Conservation (phyloP, 2,329 filamentous ascomycete genomes). For the Xylaria sp. region DNA sequence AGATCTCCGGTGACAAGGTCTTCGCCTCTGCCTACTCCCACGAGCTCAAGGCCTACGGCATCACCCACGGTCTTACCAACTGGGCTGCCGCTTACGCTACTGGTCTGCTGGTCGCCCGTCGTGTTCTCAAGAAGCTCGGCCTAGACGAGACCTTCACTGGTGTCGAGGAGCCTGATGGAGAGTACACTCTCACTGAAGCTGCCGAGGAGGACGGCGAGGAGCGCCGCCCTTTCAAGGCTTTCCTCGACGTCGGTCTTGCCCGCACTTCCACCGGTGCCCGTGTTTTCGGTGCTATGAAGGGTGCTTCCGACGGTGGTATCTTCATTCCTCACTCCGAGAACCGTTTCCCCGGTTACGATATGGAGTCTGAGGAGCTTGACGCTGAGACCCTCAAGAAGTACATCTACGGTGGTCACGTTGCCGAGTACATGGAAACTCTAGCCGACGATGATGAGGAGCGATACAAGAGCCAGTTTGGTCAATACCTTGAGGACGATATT, state of each 20-base stretch:
- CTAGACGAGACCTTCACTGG: slow-evolving; percentile 92
- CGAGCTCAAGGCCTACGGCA: slow-evolving; percentile 97
- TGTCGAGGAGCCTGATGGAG: slow-evolving; percentile 96
- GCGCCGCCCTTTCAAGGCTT: slow-evolving; percentile 99
- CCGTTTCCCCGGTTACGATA: slow-evolving; percentile 98
- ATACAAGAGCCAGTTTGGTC: slow-evolving; percentile 97
- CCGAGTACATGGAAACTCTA: slow-evolving; percentile 99
- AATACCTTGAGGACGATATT: slow-evolving; percentile 97
- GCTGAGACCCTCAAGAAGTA: slow-evolving; percentile 97
- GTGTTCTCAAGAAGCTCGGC: slow-evolving; percentile 95
- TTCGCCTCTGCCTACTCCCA: slow-evolving; percentile 92
- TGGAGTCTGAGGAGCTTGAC: slow-evolving; percentile 97
- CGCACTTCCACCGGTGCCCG: slow-evolving; percentile 98
- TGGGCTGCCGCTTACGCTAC: slow-evolving; percentile 98
- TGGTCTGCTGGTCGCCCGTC: slow-evolving; percentile 95
- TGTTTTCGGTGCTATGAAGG: slow-evolving; percentile 99
- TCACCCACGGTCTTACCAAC: slow-evolving; percentile 99
- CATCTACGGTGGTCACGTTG: slow-evolving; percentile 98
- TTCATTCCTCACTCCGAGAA: slow-evolving; percentile 98
- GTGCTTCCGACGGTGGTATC: slow-evolving; percentile 97
- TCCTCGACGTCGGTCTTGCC: slow-evolving; percentile 96
- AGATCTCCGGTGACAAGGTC: slow-evolving; percentile 98
- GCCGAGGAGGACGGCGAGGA: slow-evolving; percentile 89
- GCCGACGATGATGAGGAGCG: slow-evolving; percentile 99
- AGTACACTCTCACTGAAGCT: slow-evolving; percentile 95